Evolutionary conservation across 192 early-diverging fungal genomes (phyloP).

Genomic region (Coemansia sp.): DNA sequence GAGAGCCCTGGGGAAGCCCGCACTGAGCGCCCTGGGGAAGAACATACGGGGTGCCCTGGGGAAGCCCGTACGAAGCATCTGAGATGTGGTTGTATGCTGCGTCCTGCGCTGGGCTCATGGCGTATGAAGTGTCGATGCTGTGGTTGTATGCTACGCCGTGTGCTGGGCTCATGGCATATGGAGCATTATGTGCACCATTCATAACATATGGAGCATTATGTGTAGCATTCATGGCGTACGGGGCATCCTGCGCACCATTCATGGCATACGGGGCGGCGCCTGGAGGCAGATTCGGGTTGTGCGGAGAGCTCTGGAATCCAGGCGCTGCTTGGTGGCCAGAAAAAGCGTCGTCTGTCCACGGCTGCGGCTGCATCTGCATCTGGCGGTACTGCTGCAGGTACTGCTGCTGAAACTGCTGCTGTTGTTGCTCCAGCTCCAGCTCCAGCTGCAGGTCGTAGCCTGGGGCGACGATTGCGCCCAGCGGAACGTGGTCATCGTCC

Average conservation of each 20-base stretch:
- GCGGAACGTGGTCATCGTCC: no score
- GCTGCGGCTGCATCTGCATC: conserved; percentile 26
- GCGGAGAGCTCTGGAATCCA: conserved; percentile 35
- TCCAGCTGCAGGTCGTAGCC: conserved; percentile 42
- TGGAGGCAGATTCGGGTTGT: conserved; percentile 33
- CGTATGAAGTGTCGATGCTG: no score
- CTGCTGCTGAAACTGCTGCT: conserved; percentile 51
- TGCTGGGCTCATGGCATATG: no score
- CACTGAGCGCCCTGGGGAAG: neutral
- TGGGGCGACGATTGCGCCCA: neutral
- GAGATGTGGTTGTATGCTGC: no score
- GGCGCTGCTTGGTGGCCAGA: conserved; percentile 14
- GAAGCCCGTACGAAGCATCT: no score
- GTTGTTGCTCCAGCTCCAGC: conserved; percentile 44
- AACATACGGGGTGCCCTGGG: neutral
- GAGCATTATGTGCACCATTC: no score
- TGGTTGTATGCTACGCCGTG: no score
- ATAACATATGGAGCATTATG: no score
- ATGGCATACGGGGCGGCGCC: neutral
- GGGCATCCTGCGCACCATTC: no score
- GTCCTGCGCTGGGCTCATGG: no score
- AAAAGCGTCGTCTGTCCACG: conserved; percentile 44
- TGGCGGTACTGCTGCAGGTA: conserved; percentile 44
- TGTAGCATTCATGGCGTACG: no score
- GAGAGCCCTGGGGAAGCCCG: neutral